Evolutionary conservation across 2,329 filamentous ascomycete genomes (phyloP), one percentile per base, ranked within the genome.

Genomic region (Ophiocordyceps unilateralis): DNA sequence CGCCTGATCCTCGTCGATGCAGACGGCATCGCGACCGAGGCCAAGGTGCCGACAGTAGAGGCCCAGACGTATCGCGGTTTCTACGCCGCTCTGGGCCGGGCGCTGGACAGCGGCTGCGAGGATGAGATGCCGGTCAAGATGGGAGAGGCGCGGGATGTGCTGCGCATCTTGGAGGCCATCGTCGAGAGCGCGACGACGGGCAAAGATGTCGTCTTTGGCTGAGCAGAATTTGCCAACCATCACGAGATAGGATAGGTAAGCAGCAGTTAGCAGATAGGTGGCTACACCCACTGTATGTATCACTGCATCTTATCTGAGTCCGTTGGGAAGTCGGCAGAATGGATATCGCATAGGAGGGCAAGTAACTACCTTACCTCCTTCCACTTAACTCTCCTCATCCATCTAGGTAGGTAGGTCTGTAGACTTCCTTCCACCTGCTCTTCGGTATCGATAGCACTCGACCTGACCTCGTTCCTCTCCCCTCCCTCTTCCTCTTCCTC

Each of bases 11-110:
- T 73, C 5, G 58, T 79, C 2, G 64, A 67, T 9, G 64, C 59
- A 3, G 67, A 72, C 12, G 74, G 68, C 37, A 65, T 65, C 46
- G 60, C 74, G 3, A 64, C 62, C 43, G 69, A 69, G 43, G 63
- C 67, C 42, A 57, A 63, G 1, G 66, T 68, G 37, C 72, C 74
- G 2, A 80, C 78, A 3, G 64, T 81, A 3, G 64, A 76, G 54
- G 77, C 80, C 1, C 59, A 69, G 46, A 87, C 81, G 3, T 91
- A 85, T 58, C 65, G 66, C 20, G 70, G 73, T 51, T 81, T 83
- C 48, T 89, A 88, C 58, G 57, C 67, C 44, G 58, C 64, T 3
- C 64, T 74, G 40, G 71, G 62, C 14, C 61, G 61, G 49, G 66
- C 71, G 1, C 50, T 76, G 6, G 59, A 55, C 44, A 64, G 56